A percentile compares a stretch with the other conserved stretches of the same genome.
These are phyloP conservation scores for Podila clonocystis DNA, from an alignment of 192 early-diverging fungal species.

Conservation along the genomic window DNA sequence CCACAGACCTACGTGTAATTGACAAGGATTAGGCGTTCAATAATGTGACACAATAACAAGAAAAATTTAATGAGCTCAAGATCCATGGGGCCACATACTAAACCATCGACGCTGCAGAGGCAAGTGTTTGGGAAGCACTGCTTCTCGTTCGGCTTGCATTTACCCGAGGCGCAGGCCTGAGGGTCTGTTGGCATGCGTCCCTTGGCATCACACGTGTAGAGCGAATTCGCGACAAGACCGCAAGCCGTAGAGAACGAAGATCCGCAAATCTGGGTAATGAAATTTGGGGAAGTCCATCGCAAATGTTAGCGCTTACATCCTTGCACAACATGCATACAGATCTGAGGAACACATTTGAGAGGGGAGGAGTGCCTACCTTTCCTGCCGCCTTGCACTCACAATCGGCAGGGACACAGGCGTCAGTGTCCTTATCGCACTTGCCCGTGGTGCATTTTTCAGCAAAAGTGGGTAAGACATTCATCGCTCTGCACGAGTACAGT, in stretches of 20 bases:
- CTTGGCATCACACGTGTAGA: neutral
- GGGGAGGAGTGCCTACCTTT: neutral
- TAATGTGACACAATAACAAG: neutral
- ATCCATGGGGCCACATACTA: neutral
- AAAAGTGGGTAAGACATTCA: neutral
- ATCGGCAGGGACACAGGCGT: neutral
- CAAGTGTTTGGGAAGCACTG: neutral
- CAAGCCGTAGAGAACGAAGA: neutral
- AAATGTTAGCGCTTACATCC: neutral
- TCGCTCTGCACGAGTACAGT: neutral
- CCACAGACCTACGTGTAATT: constrained; percentile 1
- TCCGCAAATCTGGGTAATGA: neutral
- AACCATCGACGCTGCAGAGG: neutral
- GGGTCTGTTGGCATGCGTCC: neutral
- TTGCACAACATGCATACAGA: neutral
- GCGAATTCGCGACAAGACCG: neutral
- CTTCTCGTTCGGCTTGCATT: neutral
- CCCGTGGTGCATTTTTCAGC: neutral
- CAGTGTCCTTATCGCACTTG: neutral
- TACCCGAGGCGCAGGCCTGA: neutral
- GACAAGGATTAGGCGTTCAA: no score
- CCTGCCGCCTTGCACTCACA: neutral
- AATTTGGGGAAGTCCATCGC: neutral
- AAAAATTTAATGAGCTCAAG: no score
- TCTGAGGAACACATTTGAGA: neutral